Percentiles rank a stretch among this genome's conserved stretches.
These are phyloP conservation scores for Onygenales sp. DNA, from an alignment of 2,329 filamentous ascomycete genomes.

Conservation along the genomic window DNA sequence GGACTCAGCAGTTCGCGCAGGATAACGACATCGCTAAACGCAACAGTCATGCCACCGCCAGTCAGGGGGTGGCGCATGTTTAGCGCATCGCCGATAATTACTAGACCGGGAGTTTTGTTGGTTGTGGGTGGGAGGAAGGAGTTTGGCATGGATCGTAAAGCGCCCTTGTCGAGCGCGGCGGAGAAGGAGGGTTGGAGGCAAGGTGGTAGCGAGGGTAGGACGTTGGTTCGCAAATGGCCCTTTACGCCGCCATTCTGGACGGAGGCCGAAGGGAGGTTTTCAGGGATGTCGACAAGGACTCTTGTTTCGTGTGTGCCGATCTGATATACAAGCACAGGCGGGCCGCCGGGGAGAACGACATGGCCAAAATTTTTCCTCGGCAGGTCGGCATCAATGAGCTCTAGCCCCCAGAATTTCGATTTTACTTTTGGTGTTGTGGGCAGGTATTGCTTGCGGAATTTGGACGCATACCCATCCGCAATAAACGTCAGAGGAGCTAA, in stretches of 20 bases:
- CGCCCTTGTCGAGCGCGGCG: slow-evolving; percentile 66
- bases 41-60: slow-evolving; percentile 96
- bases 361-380: slow-evolving; percentile 70
- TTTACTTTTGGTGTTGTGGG: slow-evolving; percentile 57
- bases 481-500: slow-evolving; percentile 83
- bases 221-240: slow-evolving; percentile 68
- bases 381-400: slow-evolving; percentile 78
- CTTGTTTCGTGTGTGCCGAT: slow-evolving; percentile 93
- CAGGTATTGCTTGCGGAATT: slow-evolving; percentile 76
- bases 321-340: slow-evolving; percentile 86
- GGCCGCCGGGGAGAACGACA: slow-evolving; percentile 69
- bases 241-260: slow-evolving; percentile 72
- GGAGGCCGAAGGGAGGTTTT: slow-evolving; percentile 63
- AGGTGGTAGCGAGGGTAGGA: slow-evolving; percentile 67
- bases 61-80: slow-evolving; percentile 99
- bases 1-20: slow-evolving; percentile 67
- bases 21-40: slow-evolving; percentile 81
- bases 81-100: slow-evolving; percentile 86
- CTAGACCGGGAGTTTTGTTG: slow-evolving; percentile 59
- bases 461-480: slow-evolving; percentile 85
- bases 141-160: slow-evolving; percentile 89
- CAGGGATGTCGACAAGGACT: slow-evolving; percentile 78
- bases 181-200: slow-evolving; percentile 63
- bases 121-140: slow-evolving; percentile 78
- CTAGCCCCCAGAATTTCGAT: slow-evolving; percentile 87